These are phyloP conservation scores for Jacaranda copaia DNA, from an alignment of 257 asterid species.

Conservation along the genomic window DNA sequence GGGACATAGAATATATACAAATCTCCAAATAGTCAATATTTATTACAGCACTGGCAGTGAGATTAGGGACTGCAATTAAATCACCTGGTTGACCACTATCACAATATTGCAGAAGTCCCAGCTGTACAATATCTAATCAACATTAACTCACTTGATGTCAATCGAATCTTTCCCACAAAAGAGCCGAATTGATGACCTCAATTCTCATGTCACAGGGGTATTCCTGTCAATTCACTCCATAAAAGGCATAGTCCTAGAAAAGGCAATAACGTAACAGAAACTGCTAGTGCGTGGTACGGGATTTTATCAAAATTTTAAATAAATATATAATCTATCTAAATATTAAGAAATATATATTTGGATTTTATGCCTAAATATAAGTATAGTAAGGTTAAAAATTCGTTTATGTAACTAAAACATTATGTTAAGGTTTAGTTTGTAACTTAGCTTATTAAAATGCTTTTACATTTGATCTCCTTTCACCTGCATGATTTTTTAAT, in stretches of 20 bases:
- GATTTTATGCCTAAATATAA: too few species aligned
- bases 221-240: slow-evolving; percentile 36
- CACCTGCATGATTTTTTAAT: too few species aligned
- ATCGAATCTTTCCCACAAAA: slow-evolving; percentile 41
- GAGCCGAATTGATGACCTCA: background rate
- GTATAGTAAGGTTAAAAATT: too few species aligned
- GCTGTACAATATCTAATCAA: slow-evolving; percentile 29
- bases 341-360: too few species aligned
- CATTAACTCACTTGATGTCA: slow-evolving; percentile 41
- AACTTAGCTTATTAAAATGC: too few species aligned
- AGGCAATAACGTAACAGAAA: slow-evolving; percentile 32
- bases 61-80: slow-evolving; percentile 21
- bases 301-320: too few species aligned
- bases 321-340: too few species aligned
- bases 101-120: slow-evolving; percentile 32
- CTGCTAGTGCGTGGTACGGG: background rate
- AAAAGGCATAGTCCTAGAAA: slow-evolving; percentile 40
- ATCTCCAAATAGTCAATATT: background rate
- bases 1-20: background rate
- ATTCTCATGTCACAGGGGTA: slow-evolving; percentile 27
- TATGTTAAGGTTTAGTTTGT: too few species aligned
- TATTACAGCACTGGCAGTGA: background rate
- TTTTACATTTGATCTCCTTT: too few species aligned
- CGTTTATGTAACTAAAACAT: too few species aligned
- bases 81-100: slow-evolving; percentile 44